Evolutionary conservation across 2,329 filamentous ascomycete genomes (phyloP).

Genomic region (Fusarium dimerum): DNA sequence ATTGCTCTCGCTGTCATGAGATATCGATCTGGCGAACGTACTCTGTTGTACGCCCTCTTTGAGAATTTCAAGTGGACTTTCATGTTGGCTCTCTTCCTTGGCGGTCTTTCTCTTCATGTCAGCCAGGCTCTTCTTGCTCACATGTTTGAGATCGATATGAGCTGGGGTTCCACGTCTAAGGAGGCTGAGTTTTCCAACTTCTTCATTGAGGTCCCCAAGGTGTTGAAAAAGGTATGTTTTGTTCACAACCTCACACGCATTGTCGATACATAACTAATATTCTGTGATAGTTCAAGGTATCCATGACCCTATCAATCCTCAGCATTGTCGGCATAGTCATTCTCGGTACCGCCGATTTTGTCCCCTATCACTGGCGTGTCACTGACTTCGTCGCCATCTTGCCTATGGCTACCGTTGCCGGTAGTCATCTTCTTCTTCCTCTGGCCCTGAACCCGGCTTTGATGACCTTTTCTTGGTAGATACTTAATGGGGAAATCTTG

Average conservation of each 20-base stretch:
- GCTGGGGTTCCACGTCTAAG: constrained; percentile 82
- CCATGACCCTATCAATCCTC: constrained; percentile 61
- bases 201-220: constrained; percentile 79
- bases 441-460: constrained; percentile 76
- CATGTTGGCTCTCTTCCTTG: constrained; percentile 77
- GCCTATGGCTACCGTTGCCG: constrained; percentile 71
- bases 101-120: constrained; percentile 78
- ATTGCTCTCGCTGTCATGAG: constrained; percentile 71
- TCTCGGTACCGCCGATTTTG: constrained; percentile 62
- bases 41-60: constrained; percentile 55
- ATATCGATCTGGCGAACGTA: constrained; percentile 67
- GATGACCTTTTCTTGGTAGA: constrained; percentile 77
- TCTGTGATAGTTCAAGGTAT: constrained; percentile 65
- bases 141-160: constrained; percentile 85
- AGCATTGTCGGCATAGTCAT: constrained; percentile 65
- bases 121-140: constrained; percentile 77
- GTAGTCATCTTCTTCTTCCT: constrained; percentile 69
- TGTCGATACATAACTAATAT: constrained; percentile 20
- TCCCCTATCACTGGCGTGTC: constrained; percentile 67
- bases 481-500: neutral
- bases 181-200: constrained; percentile 82
- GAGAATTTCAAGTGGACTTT: constrained; percentile 75
- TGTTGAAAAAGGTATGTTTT: constrained; percentile 71
- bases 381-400: constrained; percentile 74
- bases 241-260: constrained; percentile 36